Evolutionary conservation across 441 rosid species (phyloP).

Genomic region (Geranium incanum): DNA sequence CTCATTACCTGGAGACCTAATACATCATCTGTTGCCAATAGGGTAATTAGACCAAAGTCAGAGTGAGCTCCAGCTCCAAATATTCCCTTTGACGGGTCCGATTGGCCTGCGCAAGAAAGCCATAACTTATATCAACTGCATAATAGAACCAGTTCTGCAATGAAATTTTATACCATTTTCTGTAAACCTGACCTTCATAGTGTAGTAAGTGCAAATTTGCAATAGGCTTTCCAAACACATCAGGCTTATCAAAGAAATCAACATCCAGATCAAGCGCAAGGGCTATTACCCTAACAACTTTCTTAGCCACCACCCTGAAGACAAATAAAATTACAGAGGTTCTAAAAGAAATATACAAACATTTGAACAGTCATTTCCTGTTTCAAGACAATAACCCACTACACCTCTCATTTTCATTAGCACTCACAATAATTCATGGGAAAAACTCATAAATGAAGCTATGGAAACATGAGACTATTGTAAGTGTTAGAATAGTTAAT

Average conservation of each 20-base stretch:
- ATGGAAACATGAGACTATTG: too few species aligned
- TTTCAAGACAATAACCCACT: background rate
- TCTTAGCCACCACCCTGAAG: conserved; percentile 54
- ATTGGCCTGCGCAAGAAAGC: conserved; percentile 29
- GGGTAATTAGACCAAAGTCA: conserved; percentile 75
- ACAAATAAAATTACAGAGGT: background rate
- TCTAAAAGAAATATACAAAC: conserved; percentile 4
- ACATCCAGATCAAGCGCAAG: conserved; percentile 69
- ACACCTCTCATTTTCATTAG: too few species aligned
- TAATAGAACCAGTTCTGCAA: background rate
- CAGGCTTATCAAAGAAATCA: conserved; percentile 65
- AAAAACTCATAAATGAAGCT: too few species aligned
- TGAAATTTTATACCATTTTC: background rate
- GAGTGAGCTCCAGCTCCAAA: conserved; percentile 91
- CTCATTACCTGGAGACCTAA: conserved; percentile 66
- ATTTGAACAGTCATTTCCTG: background rate
- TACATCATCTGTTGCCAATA: conserved; percentile 72
- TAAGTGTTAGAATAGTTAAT: too few species aligned
- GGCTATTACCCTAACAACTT: conserved; percentile 63
- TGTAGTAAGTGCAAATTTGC: conserved; percentile 59
- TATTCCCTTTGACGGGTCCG: conserved; percentile 68
- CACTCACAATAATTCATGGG: too few species aligned
- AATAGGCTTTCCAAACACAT: conserved; percentile 74
- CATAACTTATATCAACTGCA: conserved; percentile 1
- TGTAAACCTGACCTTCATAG: conserved; percentile 48